Percentiles rank a stretch among this genome's conserved stretches.
phyloP scores from a whole-genome alignment of 768 basidiomycete genomes.

The Lactifluus piperatus region DNA sequence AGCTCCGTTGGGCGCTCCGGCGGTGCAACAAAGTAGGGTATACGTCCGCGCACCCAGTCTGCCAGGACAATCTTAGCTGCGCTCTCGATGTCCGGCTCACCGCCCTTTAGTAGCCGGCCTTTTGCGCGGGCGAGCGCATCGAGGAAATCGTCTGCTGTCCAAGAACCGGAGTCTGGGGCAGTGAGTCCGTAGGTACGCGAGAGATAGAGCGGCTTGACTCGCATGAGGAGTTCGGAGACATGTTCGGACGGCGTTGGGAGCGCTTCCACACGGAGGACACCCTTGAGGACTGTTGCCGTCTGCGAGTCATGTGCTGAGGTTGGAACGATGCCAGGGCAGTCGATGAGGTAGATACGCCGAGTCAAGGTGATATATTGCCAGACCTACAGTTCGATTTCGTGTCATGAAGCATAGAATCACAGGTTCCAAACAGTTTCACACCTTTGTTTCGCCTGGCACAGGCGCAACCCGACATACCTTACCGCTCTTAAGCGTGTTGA shows the following conservation, averaged over 20 bases:
- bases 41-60: constrained; percentile 96
- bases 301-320: constrained; percentile 87
- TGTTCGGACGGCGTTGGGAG: constrained; percentile 89
- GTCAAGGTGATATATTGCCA: constrained; percentile 99
- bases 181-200: constrained; percentile 74
- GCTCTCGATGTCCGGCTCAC: constrained; percentile 87
- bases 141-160: constrained; percentile 74
- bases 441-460: constrained; percentile 95
- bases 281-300: constrained; percentile 89
- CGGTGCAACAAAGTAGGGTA: constrained; percentile 92
- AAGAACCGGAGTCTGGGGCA: constrained; percentile 47
- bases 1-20: constrained; percentile 73
- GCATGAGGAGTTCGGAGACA: constrained; percentile 76
- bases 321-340: constrained; percentile 97
- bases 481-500: constrained; percentile 96
- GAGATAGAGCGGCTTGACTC: constrained; percentile 91
- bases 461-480: constrained; percentile 97
- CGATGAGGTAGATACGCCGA: constrained; percentile 94
- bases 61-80: constrained; percentile 92
- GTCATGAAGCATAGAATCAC: background rate
- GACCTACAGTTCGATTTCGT: constrained; percentile 34
- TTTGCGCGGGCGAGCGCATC: constrained; percentile 83
- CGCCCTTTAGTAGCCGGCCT: constrained; percentile 86
- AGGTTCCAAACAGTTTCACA: constrained; percentile 12
- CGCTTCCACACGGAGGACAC: constrained; percentile 93